Percentiles rank a stretch among this genome's conserved stretches.
Evolutionary conservation across 345 rosid genomes (phyloP).

Genomic region (Citrus trifoliata): DNA sequence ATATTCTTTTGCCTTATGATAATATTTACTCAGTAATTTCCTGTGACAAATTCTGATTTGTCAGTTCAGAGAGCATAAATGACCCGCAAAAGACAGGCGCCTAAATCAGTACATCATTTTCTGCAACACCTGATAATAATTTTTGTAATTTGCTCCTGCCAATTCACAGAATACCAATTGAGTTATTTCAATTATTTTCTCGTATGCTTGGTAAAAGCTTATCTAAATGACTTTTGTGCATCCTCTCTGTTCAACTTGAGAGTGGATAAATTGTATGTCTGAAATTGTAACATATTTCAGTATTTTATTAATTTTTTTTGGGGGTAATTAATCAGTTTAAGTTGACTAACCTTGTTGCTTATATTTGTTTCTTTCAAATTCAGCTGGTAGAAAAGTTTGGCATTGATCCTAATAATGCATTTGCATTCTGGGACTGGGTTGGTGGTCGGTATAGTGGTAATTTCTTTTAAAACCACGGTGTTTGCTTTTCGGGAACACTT

Average conservation of each 20-base stretch:
- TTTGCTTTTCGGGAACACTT: slow-evolving; percentile 2
- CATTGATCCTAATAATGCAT: slow-evolving; percentile 93
- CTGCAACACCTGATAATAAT: background rate
- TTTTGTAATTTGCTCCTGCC: background rate
- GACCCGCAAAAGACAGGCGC: background rate
- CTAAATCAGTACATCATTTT: background rate
- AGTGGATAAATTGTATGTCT: background rate
- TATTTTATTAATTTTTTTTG: background rate
- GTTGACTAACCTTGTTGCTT: background rate
- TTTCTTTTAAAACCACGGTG: slow-evolving; percentile 9
- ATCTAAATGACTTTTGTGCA: background rate
- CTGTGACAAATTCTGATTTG: background rate
- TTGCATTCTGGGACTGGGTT: slow-evolving; percentile 99
- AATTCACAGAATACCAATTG: background rate
- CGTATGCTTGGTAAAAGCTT: background rate
- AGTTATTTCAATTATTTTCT: background rate
- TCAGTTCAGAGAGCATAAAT: background rate
- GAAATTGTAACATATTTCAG: background rate
- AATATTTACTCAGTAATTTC: background rate
- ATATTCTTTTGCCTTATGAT: background rate
- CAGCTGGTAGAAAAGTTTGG: slow-evolving; percentile 98
- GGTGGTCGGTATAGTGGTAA: slow-evolving; percentile 95
- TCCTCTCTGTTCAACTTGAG: background rate
- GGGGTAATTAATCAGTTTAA: background rate
- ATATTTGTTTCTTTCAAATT: slow-evolving; percentile 15